Percentiles rank a stretch among this genome's conserved stretches.
Evolutionary conservation across 202 grass and related monocot genomes (phyloP).

Genomic region (Panicum hallii): DNA sequence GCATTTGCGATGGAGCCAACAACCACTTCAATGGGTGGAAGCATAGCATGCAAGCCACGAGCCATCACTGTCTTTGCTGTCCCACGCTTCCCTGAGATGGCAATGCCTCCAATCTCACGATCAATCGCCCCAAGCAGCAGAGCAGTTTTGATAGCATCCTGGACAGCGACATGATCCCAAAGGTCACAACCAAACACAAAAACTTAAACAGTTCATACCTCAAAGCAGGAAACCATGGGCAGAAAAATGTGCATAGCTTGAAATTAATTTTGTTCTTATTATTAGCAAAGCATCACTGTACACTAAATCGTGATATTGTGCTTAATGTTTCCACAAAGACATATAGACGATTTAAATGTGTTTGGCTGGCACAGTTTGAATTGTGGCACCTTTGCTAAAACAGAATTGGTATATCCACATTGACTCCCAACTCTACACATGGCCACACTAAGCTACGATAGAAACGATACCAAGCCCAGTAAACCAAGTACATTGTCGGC

Average conservation of each 20-base stretch:
- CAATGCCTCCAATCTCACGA: slow-evolving; percentile 89
- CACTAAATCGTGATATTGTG: background rate
- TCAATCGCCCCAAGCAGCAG: slow-evolving; percentile 91
- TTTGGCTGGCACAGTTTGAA: background rate
- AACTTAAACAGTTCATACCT: background rate
- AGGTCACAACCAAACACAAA: background rate
- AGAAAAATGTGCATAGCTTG: background rate
- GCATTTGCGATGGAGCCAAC: slow-evolving; percentile 84
- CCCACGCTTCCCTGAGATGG: slow-evolving; percentile 88
- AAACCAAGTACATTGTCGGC: background rate
- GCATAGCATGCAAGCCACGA: slow-evolving; percentile 93
- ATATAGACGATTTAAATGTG: background rate
- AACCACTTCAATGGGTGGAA: slow-evolving; percentile 94
- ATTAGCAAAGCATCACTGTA: background rate
- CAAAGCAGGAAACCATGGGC: background rate
- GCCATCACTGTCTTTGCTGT: slow-evolving; percentile 98
- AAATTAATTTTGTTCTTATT: background rate
- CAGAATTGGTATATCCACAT: background rate
- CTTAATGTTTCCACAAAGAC: background rate
- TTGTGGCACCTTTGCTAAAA: background rate
- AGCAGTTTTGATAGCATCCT: slow-evolving; percentile 98
- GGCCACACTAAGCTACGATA: background rate
- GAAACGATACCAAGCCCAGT: background rate
- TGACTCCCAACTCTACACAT: background rate
- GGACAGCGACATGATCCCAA: background rate